Evolutionary conservation across 2,329 filamentous ascomycete species (phyloP), one percentile per base, ranked within the genome.

Genomic region (Hypoxylon sp.): DNA sequence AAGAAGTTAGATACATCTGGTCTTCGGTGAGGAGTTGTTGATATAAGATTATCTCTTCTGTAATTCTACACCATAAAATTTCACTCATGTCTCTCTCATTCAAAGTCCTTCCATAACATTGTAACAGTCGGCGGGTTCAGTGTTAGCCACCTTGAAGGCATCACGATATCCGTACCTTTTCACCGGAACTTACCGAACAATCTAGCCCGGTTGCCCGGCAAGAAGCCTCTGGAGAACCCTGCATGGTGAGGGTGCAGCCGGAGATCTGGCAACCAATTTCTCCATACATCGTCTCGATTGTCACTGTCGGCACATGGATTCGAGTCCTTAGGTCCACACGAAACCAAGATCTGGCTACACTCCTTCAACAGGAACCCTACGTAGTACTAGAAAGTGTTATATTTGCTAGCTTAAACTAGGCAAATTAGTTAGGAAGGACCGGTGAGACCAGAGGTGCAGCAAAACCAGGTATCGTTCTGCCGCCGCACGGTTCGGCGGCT

Each of bases 321-420:
- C 21, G 31, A 48, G 27, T 33, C n/a, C 46, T 53, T 23, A 49
- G 60, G 31, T 57, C 60, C 60, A 63, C 60, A 45, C 6, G 7
- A 8, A 43, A 54, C 60, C 60, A 47, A 60, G 60, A 60, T 63
- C 60, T 55, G 27, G 55, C 42, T 38, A 60, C 45, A 35, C 49
- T 52, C 38, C 48, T 47, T 45, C 20, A 24, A 18, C 52, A 55
- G 56, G 60, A 49, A 43, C 51, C 40, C 20, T 9, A n/a, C n/a
- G n/a, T n/a, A n/a, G n/a, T n/a, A 27, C 18, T 46, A 15, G n/a
- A 10, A 59, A 55, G 55, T 59, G 56, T 56, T 41, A 7, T 51
- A 57, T 62, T 47, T 55, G 37, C 37, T 38, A 35, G 37, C 33
- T 24, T 40, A 35, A n/a, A 26, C 15, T 15, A 15, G 26, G 26